These are phyloP conservation scores for Aspergillus kassunensis DNA, from an alignment of 495 filamentous ascomycete species.

Conservation along the genomic window DNA sequence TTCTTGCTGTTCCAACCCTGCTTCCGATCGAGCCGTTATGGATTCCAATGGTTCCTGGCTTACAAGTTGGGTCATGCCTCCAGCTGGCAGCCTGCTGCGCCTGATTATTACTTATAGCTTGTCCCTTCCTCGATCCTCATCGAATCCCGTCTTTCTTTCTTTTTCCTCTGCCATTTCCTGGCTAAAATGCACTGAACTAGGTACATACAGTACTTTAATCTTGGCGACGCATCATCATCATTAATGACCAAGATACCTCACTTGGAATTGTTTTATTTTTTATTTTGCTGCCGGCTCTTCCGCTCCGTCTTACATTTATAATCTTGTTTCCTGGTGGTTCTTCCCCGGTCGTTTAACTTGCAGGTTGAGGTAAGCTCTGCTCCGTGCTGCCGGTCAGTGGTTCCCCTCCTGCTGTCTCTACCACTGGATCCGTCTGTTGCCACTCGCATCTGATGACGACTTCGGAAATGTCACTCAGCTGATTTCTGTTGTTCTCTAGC, in stretches of 20 bases:
- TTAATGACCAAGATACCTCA: neutral
- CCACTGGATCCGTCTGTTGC: conserved; percentile 8
- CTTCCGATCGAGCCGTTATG: conserved; percentile 15
- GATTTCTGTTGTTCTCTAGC: neutral
- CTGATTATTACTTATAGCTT: conserved; percentile 2
- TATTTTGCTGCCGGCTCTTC: neutral
- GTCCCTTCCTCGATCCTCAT: neutral
- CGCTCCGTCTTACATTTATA: neutral
- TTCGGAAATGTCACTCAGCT: conserved; percentile 6
- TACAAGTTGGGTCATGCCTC: neutral
- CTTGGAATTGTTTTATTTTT: neutral
- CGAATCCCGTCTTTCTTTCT: neutral
- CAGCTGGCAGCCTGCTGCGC: neutral
- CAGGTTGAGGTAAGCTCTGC: conserved; percentile 12
- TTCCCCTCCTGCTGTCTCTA: conserved; percentile 12
- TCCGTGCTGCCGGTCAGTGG: conserved; percentile 5
- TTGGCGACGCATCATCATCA: neutral
- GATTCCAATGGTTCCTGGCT: conserved; percentile 1
- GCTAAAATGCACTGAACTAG: neutral
- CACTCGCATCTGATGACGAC: conserved; percentile 7
- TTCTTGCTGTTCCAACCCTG: conserved; percentile 16
- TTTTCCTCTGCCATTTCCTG: neutral
- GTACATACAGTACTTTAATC: neutral
- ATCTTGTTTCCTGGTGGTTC: neutral
- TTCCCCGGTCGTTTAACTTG: neutral